Percentiles rank a stretch among this genome's conserved stretches.
Conservation (phyloP, 1,284 basidiomycete species). For the Coriolopsis trogii region DNA sequence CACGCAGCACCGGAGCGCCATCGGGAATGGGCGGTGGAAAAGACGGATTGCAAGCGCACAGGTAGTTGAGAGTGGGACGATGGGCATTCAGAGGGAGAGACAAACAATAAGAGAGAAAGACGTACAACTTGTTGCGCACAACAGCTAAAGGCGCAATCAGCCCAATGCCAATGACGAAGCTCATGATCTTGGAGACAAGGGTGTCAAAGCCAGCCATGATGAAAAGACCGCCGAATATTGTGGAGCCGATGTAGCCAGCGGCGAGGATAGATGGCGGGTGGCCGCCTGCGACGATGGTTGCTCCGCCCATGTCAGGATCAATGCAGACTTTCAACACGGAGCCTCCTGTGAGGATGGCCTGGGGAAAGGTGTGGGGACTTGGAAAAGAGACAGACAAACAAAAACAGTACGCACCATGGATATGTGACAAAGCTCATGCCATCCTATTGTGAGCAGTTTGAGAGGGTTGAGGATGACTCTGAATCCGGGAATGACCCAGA, state of each 20-base stretch:
- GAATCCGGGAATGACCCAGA: slow-evolving; percentile 80
- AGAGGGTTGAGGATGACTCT: slow-evolving; percentile 76
- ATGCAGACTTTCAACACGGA: slow-evolving; percentile 76
- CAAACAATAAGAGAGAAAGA: slow-evolving; percentile 11
- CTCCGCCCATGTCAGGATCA: slow-evolving; percentile 80
- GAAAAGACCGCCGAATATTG: slow-evolving; percentile 77
- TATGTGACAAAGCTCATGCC: slow-evolving; percentile 85
- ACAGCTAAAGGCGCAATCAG: slow-evolving; percentile 73
- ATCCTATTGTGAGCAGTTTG: slow-evolving; percentile 83
- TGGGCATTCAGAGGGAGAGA: not conserved
- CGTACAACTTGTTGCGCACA: slow-evolving; percentile 82
- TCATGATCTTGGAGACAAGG: slow-evolving; percentile 79
- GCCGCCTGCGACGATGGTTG: slow-evolving; percentile 76
- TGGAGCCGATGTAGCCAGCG: slow-evolving; percentile 79
- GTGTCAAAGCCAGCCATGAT: slow-evolving; percentile 80
- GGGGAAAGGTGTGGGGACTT: not conserved
- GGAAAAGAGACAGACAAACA: slow-evolving; percentile 4
- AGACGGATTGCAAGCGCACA: slow-evolving; percentile 8
- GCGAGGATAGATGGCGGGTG: slow-evolving; percentile 68
- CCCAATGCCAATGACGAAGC: slow-evolving; percentile 78
- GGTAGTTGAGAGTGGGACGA: not conserved
- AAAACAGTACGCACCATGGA: slow-evolving; percentile 52
- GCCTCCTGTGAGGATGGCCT: slow-evolving; percentile 80
- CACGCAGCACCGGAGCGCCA: not conserved
- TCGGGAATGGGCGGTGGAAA: not conserved